Conservation (phyloP, 257 asterid genomes). For the Solanum lycopersicoides region DNA sequence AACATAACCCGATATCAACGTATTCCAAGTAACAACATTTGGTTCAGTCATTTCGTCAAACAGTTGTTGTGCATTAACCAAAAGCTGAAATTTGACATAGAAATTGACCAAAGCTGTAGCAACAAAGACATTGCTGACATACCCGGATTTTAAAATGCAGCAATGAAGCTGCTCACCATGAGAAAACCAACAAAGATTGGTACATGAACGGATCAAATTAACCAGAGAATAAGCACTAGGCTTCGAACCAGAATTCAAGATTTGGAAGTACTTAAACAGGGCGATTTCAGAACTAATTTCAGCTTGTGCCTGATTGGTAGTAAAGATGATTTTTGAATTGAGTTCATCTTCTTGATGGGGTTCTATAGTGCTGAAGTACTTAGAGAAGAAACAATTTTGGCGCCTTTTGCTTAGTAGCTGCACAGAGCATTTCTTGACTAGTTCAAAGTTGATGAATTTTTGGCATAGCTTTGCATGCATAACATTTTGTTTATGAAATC, state of each 20-base stretch:
- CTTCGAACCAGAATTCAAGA: constrained; percentile 28
- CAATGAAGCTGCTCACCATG: constrained; percentile 59
- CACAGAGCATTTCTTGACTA: background rate
- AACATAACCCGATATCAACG: constrained; percentile 69
- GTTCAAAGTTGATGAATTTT: background rate
- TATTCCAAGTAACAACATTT: constrained; percentile 74
- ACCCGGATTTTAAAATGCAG: constrained; percentile 41
- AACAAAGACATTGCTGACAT: constrained; percentile 23
- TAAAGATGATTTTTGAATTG: background rate
- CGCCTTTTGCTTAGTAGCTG: background rate
- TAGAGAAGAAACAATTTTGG: background rate
- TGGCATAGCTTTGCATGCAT: background rate
- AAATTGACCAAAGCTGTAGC: constrained; percentile 41
- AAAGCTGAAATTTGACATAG: constrained; percentile 31
- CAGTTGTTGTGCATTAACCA: constrained; percentile 31
- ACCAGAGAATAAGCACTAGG: constrained; percentile 29
- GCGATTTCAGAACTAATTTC: constrained; percentile 1
- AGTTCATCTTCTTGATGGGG: constrained; percentile 3
- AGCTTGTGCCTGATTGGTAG: background rate
- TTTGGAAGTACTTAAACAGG: constrained; percentile 18
- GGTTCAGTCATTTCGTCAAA: constrained; percentile 64
- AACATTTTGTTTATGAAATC: background rate
- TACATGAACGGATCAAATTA: constrained; percentile 42
- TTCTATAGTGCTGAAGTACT: background rate
- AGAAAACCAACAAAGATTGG: constrained; percentile 25